Conservation (phyloP, 768 basidiomycete genomes). For the Hygrophorus pudorinus region DNA sequence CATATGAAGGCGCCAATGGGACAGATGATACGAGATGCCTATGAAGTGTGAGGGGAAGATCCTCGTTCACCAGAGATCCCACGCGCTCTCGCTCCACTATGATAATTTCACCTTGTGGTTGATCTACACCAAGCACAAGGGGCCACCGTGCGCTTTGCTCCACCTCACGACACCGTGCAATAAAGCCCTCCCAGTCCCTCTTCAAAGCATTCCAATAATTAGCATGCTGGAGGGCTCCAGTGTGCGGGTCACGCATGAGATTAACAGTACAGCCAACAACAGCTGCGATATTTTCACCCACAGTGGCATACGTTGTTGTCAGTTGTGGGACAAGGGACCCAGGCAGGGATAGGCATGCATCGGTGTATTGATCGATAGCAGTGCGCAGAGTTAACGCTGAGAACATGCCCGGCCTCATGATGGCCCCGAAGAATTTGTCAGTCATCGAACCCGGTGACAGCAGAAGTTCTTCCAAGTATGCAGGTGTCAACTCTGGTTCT, state of each 20-base stretch:
- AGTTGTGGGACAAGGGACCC: conserved; percentile 49
- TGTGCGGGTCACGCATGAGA: conserved; percentile 62
- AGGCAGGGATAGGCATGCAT: conserved; percentile 57
- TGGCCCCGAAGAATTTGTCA: conserved; percentile 69
- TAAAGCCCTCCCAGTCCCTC: conserved; percentile 93
- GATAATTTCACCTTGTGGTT: conserved; percentile 34
- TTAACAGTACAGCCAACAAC: conserved; percentile 82
- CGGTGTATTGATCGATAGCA: conserved; percentile 76
- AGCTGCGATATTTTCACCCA: conserved; percentile 68
- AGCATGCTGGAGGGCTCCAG: conserved; percentile 68
- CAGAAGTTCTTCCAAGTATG: conserved; percentile 81
- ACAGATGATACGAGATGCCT: conserved; percentile 36
- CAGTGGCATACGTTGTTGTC: conserved; percentile 48
- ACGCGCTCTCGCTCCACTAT: conserved; percentile 74
- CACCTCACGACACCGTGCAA: conserved; percentile 82
- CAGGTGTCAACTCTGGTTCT: conserved; percentile 70
- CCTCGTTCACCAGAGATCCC: conserved; percentile 52
- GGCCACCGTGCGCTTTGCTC: conserved; percentile 83
- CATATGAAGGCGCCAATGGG: conserved; percentile 37
- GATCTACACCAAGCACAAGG: conserved; percentile 47
- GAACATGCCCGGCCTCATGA: conserved; percentile 85
- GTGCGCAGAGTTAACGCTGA: conserved; percentile 72
- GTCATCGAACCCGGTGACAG: conserved; percentile 60
- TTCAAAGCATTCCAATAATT: conserved; percentile 81
- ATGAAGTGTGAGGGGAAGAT: conserved; percentile 52